phyloP scores from a whole-genome alignment of 306 rosid species.

The Trifolium dubium region DNA sequence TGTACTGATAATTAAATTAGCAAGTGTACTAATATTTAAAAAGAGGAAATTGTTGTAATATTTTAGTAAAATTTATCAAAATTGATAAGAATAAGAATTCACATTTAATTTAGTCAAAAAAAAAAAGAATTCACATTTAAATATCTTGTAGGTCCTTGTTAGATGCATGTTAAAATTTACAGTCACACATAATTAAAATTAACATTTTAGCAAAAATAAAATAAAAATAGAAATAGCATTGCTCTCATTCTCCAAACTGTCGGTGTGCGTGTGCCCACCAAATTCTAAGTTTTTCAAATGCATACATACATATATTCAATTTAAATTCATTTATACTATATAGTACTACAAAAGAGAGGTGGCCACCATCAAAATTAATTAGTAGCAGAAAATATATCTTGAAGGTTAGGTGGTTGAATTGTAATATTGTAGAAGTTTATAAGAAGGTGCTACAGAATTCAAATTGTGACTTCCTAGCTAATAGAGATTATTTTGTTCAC shows the following conservation, averaged over 20 bases:
- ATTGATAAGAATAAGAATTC: too few species aligned
- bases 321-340: conserved; percentile 29
- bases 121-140: too few species aligned
- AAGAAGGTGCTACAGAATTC: not conserved
- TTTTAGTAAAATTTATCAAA: too few species aligned
- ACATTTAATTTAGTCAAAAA: too few species aligned
- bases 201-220: not conserved
- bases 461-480: too few species aligned
- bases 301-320: conserved; percentile 24
- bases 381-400: not conserved
- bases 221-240: conserved; percentile 7
- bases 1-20: too few species aligned
- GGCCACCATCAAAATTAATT: conserved; percentile 23
- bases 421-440: not conserved
- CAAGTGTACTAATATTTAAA: too few species aligned
- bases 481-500: too few species aligned
- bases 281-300: conserved; percentile 38
- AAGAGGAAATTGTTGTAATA: too few species aligned
- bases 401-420: not conserved
- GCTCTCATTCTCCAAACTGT: conserved; percentile 51
- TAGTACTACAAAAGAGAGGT: conserved; percentile 12
- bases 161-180: too few species aligned
- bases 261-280: conserved; percentile 54
- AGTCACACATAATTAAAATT: not conserved
- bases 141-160: too few species aligned